Evolutionary conservation across 2,329 filamentous ascomycete genomes (phyloP).

Genomic region (Didymella exigua): DNA sequence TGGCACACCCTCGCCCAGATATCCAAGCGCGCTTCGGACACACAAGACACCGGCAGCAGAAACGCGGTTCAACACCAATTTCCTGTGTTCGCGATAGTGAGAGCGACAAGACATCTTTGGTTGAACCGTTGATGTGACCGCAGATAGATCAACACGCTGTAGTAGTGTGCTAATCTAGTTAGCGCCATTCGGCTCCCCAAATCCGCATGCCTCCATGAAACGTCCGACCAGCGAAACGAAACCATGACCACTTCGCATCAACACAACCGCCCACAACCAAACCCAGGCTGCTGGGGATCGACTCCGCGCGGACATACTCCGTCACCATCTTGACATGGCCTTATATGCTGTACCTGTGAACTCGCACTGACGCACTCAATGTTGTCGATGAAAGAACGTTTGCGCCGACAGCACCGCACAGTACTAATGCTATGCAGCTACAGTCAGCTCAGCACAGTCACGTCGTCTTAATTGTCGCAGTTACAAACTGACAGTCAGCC

Average conservation of each 20-base stretch:
- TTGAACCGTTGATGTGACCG: conserved; percentile 1
- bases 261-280: conserved; percentile 4
- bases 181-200: conserved; percentile 17
- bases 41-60: background rate
- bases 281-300: background rate
- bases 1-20: background rate
- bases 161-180: conserved; percentile 14
- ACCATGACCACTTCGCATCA: conserved; percentile 10
- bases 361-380: conserved; percentile 9
- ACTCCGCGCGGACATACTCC: background rate
- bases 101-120: background rate
- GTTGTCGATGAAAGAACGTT: background rate
- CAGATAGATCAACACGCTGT: conserved; percentile 1
- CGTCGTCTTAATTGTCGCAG: conserved; percentile 7
- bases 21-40: conserved; percentile 3
- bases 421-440: background rate
- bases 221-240: conserved; percentile 15
- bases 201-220: conserved; percentile 16
- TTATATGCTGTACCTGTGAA: background rate
- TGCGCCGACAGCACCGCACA: conserved; percentile 7
- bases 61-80: background rate
- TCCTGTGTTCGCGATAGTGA: background rate
- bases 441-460: background rate
- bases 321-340: conserved; percentile 9
- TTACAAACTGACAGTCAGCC: conserved; percentile 6